These are phyloP conservation scores for Myrica gale DNA, from an alignment of 306 rosid genomes.

Conservation along the genomic window DNA sequence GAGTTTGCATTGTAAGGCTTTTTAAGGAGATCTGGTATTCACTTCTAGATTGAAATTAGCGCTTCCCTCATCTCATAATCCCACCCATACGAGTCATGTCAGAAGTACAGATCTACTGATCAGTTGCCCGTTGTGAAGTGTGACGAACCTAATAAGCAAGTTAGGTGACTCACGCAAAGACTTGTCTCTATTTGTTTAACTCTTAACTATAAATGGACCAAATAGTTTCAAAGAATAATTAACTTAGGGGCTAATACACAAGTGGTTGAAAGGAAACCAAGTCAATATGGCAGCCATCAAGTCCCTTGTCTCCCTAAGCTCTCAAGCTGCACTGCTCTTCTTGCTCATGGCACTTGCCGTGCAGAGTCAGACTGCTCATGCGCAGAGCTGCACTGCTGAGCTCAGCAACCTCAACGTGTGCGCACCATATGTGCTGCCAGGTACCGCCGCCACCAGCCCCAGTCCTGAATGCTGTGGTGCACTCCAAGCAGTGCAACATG, in stretches of 20 bases:
- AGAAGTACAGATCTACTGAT: too few relatives aligned
- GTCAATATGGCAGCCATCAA: slow-evolving; percentile 30
- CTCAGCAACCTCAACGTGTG: slow-evolving; percentile 53
- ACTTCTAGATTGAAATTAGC: too few relatives aligned
- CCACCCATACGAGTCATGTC: too few relatives aligned
- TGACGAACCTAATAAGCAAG: background rate
- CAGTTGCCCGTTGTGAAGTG: background rate
- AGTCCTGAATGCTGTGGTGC: slow-evolving; percentile 55
- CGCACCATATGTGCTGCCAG: slow-evolving; percentile 62
- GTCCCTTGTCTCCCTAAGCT: slow-evolving; percentile 15
- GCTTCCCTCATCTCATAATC: too few relatives aligned
- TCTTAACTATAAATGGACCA: too few relatives aligned
- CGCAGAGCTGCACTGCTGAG: slow-evolving; percentile 45
- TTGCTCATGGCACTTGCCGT: slow-evolving; percentile 29
- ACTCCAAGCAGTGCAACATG: slow-evolving; percentile 38
- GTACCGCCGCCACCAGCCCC: slow-evolving; percentile 40
- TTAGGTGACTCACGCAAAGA: slow-evolving; percentile 2
- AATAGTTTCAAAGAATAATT: background rate
- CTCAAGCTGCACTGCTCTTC: slow-evolving; percentile 28
- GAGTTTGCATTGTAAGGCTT: too few relatives aligned
- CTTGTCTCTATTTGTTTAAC: too few relatives aligned
- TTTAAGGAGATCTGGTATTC: too few relatives aligned
- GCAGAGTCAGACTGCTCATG: slow-evolving; percentile 25
- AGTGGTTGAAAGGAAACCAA: background rate
- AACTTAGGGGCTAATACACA: background rate